phyloP scores from a whole-genome alignment of 2,329 filamentous ascomycete species.

The Penicillium sp. region DNA sequence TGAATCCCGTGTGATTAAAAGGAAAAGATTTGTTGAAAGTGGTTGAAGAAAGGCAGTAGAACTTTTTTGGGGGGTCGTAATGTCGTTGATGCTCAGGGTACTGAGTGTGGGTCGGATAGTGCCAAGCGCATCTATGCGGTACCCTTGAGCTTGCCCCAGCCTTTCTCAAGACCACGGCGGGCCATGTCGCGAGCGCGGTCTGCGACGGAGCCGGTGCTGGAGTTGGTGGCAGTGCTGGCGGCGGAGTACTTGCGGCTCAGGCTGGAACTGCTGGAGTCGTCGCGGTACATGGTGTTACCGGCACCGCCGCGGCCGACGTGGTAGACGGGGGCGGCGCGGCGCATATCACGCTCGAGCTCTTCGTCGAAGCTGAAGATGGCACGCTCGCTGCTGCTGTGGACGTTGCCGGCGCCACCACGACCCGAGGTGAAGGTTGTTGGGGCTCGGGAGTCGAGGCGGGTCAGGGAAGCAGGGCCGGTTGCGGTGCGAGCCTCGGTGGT shows the following conservation, averaged over 20 bases:
- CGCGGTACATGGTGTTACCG: conserved; percentile 52
- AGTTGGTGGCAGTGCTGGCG: conserved; percentile 37
- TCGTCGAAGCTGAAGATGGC: conserved; percentile 69
- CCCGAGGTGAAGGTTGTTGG: conserved; percentile 47
- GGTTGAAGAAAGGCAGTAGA: conserved; percentile 12
- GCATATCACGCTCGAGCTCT: conserved; percentile 60
- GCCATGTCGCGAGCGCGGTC: conserved; percentile 39
- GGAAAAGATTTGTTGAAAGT: not conserved
- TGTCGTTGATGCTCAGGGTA: conserved; percentile 10
- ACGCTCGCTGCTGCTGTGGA: conserved; percentile 54
- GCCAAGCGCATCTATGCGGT: conserved; percentile 27
- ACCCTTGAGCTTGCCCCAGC: conserved; percentile 43
- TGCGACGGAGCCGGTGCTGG: conserved; percentile 37
- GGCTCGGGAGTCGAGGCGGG: conserved; percentile 49
- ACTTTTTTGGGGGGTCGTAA: conserved; percentile 20
- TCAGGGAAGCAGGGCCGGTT: conserved; percentile 51
- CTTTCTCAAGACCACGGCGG: conserved; percentile 39
- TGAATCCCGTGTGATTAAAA: conserved; percentile 5
- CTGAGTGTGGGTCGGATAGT: too few relatives aligned
- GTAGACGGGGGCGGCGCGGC: conserved; percentile 61
- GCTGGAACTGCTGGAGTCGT: conserved; percentile 25
- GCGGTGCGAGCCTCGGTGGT: conserved; percentile 50
- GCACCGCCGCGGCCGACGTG: conserved; percentile 64
- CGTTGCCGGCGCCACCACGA: conserved; percentile 59
- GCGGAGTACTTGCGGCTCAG: conserved; percentile 40